A percentile compares a stretch with the other conserved stretches of the same genome.
phyloP scores from a whole-genome alignment of 2,329 filamentous ascomycete genomes.

The Aspergillus tubingensis region DNA sequence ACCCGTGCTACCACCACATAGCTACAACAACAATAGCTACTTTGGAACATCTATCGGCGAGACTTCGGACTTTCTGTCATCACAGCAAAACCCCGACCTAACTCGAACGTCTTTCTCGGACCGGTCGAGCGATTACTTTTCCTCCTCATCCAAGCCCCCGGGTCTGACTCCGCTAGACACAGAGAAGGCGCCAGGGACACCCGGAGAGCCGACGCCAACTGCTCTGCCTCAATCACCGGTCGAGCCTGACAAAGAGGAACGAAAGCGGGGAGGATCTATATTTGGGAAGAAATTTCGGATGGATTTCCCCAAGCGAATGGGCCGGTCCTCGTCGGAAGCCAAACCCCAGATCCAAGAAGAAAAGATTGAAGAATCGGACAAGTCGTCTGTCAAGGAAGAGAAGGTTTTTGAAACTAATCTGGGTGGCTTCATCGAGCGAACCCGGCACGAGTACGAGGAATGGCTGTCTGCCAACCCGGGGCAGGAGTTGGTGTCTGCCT shows the following conservation, averaged over 20 bases:
- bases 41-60: constrained; percentile 37
- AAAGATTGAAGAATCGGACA: constrained; percentile 60
- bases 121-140: constrained; percentile 73
- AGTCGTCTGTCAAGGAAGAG: constrained; percentile 54
- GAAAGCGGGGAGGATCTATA: constrained; percentile 59
- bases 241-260: constrained; percentile 63
- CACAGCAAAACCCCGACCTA: constrained; percentile 52
- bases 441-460: constrained; percentile 50
- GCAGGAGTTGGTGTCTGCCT: constrained; percentile 39
- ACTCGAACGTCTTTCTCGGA: constrained; percentile 60
- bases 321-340: constrained; percentile 65
- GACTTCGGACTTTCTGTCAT: constrained; percentile 43
- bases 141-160: constrained; percentile 55
- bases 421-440: constrained; percentile 48
- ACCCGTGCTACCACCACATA: constrained; percentile 27
- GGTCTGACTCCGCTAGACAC: constrained; percentile 53
- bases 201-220: constrained; percentile 46
- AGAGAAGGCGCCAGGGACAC: constrained; percentile 51
- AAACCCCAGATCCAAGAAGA: constrained; percentile 76
- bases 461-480: constrained; percentile 41
- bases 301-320: constrained; percentile 76
- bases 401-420: constrained; percentile 50
- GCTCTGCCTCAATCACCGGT: constrained; percentile 54
- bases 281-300: constrained; percentile 86
- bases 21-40: constrained; percentile 30